phyloP scores from a whole-genome alignment of 169 alveolate genomes.

The Theileria equi region DNA sequence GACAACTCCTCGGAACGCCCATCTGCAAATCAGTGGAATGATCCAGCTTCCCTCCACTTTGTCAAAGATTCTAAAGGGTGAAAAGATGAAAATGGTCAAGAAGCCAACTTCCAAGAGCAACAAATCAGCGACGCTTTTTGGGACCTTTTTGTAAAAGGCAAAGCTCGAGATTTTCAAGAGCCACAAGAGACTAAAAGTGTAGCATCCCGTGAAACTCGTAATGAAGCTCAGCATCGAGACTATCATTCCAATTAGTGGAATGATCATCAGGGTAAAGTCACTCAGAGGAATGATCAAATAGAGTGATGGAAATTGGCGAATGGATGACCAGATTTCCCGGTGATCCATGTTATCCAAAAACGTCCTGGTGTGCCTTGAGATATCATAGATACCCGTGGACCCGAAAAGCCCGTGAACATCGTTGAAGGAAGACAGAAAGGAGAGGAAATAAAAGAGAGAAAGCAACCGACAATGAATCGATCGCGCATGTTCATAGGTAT shows the following conservation, averaged over 20 bases:
- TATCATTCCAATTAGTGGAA: conserved; percentile 38
- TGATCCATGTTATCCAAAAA: not conserved
- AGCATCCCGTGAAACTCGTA: conserved; percentile 36
- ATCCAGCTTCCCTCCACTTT: conserved; percentile 12
- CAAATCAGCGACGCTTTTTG: conserved; percentile 40
- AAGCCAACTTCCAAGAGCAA: conserved; percentile 54
- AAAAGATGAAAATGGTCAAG: conserved; percentile 32
- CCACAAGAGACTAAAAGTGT: conserved; percentile 27
- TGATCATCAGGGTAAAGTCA: conserved; percentile 21
- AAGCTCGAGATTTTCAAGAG: conserved; percentile 22
- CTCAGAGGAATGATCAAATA: conserved; percentile 15
- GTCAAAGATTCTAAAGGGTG: conserved; percentile 49
- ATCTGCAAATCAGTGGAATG: conserved; percentile 20
- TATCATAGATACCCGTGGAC: conserved; percentile 10
- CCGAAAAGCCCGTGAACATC: conserved; percentile 51
- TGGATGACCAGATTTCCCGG: not conserved
- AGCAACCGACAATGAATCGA: conserved; percentile 31
- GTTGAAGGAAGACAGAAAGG: conserved; percentile 39
- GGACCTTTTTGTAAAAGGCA: conserved; percentile 17
- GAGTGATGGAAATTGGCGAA: conserved; percentile 6
- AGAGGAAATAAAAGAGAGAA: conserved; percentile 25
- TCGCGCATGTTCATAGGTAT: no score
- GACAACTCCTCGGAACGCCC: conserved; percentile 46
- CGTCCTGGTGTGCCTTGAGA: conserved; percentile 1
- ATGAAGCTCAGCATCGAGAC: conserved; percentile 11